These are phyloP conservation scores for Aspergillus persii DNA, from an alignment of 2,329 filamentous ascomycete genomes.

Conservation along the genomic window DNA sequence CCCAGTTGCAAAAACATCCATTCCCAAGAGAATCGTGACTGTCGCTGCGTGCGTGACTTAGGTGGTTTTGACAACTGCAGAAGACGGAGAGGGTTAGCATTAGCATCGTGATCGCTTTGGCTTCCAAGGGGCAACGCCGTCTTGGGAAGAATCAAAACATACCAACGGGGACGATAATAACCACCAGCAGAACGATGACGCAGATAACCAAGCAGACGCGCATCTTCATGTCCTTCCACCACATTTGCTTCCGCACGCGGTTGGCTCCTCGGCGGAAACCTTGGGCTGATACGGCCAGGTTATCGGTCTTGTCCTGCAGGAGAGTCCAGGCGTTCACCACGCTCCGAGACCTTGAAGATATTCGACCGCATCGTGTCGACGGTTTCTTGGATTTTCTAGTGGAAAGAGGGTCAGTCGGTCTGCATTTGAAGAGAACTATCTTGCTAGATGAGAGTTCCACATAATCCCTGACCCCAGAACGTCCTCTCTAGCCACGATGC, in stretches of 20 bases:
- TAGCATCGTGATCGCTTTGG: not conserved
- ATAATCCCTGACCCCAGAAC: not conserved
- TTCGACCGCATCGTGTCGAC: slow-evolving; percentile 95
- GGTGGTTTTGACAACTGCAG: slow-evolving; percentile 45
- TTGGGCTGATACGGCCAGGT: slow-evolving; percentile 87
- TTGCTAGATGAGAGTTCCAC: not conserved
- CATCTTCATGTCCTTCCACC: slow-evolving; percentile 99
- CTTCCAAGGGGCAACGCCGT: not conserved
- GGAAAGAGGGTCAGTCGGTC: slow-evolving; percentile 18
- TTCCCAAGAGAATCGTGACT: slow-evolving; percentile 31
- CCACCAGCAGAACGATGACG: slow-evolving; percentile 83
- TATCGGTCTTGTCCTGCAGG: slow-evolving; percentile 91
- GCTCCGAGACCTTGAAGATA: slow-evolving; percentile 93
- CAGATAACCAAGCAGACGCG: slow-evolving; percentile 91
- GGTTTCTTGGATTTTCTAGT: slow-evolving; percentile 94
- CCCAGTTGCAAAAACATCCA: slow-evolving; percentile 33
- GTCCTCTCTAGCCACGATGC: not conserved
- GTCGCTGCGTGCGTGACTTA: slow-evolving; percentile 32
- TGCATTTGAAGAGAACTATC: not conserved
- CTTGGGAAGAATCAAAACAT: slow-evolving; percentile 40
- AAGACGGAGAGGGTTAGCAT: slow-evolving; percentile 15
- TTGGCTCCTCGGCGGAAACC: slow-evolving; percentile 96
- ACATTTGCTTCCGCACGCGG: slow-evolving; percentile 95
- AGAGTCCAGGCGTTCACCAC: slow-evolving; percentile 82
- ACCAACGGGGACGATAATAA: slow-evolving; percentile 95